Conservation (phyloP, 768 basidiomycete species). For the Pisolithus sp. region DNA sequence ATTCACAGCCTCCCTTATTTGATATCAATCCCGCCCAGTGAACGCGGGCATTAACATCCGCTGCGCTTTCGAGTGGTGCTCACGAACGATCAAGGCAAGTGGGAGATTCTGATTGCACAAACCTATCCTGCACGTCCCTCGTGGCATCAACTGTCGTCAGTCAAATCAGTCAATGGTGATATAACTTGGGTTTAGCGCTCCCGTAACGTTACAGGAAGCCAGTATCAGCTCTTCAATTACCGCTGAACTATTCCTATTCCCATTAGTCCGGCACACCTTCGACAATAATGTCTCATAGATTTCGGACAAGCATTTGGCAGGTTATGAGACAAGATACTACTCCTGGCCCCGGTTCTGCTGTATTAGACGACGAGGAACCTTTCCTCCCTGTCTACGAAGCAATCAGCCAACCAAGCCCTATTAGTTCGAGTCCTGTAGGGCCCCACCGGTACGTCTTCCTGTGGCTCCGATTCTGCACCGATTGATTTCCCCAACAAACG, state of each 20-base stretch:
- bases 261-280: not conserved
- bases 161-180: not conserved
- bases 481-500: slow-evolving; percentile 3
- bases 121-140: not conserved
- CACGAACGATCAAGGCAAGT: not conserved
- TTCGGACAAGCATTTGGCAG: slow-evolving; percentile 18
- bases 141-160: not conserved
- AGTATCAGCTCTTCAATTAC: not conserved
- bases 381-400: slow-evolving; percentile 20
- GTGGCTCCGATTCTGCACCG: slow-evolving; percentile 1
- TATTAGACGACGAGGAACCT: slow-evolving; percentile 7
- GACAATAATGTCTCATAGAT: slow-evolving; percentile 9
- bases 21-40: no score
- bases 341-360: not conserved
- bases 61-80: not conserved
- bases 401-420: not conserved
- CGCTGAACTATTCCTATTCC: not conserved
- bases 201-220: no score
- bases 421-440: not conserved
- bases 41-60: not conserved
- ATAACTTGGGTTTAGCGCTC: no score
- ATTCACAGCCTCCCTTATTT: no score
- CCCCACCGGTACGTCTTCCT: slow-evolving; percentile 3
- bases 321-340: slow-evolving; percentile 14
- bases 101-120: not conserved